Evolutionary conservation across 1,284 basidiomycete genomes (phyloP), one percentile per base, ranked within the genome.

Genomic region (Amylostereum areolatum): DNA sequence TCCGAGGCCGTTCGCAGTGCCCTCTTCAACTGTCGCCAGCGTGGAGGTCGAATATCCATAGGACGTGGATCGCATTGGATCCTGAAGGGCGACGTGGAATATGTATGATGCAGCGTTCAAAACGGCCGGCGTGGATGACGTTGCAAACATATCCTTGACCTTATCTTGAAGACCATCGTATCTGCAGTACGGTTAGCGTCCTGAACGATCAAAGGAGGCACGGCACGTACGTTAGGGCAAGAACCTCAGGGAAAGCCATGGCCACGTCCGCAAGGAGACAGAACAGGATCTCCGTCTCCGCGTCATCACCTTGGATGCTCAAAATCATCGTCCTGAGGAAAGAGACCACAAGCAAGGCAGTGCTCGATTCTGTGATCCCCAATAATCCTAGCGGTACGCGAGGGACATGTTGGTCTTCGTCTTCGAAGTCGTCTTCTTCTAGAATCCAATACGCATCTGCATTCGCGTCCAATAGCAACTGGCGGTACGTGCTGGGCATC

Each of bases 251-350:
- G 66, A 82, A 87, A 25, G 72, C 66, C 9, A 71, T 66, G 27
- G 82, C 81, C n/a, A 92, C 77, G 42, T 92, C 87, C 28, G 89
- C 80, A 31, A 96, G 72, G 33, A 94, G 66, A 43, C 75, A 75
- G 62, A 88, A 93, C 43, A 94, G 64, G 47, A 94, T 85, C 58
- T 92, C 82, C 11, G 85, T 84, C 68, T 96, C 92, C 1, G 75
- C 72, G 55, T 89, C 87, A 59, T 92, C 89, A 3, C 85, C 83
- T 62, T 89, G 85, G 0, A 88, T 85, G n/a, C 80, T 85, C 37
- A 73, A 72, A 34, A 94, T 73, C 67, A 94, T 89, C 2, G 87
- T 83, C 2, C 81, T 81, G 33, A 85, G 72, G 60, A 94, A 87
- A 1, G 90, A 87, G 37, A 84, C 78, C 3, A 84, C 73, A 18